These are phyloP conservation scores for Brettanomyces naardenensis DNA, from an alignment of 805 yeast genomes.

Conservation along the genomic window DNA sequence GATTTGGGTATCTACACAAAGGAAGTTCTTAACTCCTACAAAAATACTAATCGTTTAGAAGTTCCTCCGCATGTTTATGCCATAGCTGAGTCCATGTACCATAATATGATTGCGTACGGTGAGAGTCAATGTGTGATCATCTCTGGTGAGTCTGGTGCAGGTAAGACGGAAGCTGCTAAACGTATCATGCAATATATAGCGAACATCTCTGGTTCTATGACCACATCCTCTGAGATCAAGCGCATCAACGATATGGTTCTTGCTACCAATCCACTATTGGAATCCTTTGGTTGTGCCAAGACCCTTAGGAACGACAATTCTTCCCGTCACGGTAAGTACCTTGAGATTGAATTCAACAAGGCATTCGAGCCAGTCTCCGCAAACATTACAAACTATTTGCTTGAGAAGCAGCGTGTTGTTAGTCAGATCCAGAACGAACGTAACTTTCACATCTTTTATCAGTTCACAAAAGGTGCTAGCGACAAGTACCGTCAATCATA, in stretches of 20 bases:
- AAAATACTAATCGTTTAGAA: conserved; percentile 89
- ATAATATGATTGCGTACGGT: conserved; percentile 86
- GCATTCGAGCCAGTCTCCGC: conserved; percentile 89
- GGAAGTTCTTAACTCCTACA: conserved; percentile 63
- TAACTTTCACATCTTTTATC: conserved; percentile 95
- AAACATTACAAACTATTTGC: conserved; percentile 86
- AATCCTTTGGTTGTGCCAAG: conserved; percentile 91
- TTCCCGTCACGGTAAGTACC: conserved; percentile 87
- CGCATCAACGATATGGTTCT: conserved; percentile 94
- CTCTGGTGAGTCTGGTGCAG: conserved; percentile 97
- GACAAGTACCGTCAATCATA: conserved; percentile 72
- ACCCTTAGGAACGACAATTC: conserved; percentile 84
- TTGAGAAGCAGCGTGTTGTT: conserved; percentile 96
- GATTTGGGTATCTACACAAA: conserved; percentile 94
- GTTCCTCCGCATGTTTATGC: conserved; percentile 98
- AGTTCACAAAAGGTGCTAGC: conserved; percentile 85
- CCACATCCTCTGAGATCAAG: conserved; percentile 62
- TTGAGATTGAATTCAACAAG: conserved; percentile 80
- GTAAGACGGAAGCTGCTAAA: conserved; percentile 97
- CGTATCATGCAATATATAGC: conserved; percentile 96
- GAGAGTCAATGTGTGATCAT: conserved; percentile 97
- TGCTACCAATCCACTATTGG: conserved; percentile 91
- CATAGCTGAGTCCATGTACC: conserved; percentile 94
- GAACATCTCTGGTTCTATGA: conserved; percentile 66
- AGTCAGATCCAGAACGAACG: conserved; percentile 88